phyloP scores from a whole-genome alignment of 2,329 filamentous ascomycete genomes.

The Cercospora zeae-maydis region DNA sequence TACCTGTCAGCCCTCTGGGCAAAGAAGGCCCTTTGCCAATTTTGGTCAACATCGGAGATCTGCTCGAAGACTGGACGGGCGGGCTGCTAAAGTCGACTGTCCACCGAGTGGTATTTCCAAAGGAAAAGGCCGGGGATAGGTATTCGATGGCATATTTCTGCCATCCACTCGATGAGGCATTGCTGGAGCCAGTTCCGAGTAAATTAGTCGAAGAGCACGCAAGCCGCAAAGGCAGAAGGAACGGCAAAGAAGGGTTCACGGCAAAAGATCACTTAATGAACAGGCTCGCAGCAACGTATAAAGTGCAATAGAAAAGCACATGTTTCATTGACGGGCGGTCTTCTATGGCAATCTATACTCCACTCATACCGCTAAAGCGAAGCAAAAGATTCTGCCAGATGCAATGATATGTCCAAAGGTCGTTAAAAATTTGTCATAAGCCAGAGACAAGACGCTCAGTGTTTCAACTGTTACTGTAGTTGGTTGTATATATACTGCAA shows the following conservation, averaged over 20 bases:
- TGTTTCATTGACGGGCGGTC: background rate
- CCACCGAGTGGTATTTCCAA: conserved; percentile 76
- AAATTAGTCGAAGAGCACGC: conserved; percentile 43
- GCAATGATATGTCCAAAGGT: background rate
- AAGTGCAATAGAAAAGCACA: conserved; percentile 26
- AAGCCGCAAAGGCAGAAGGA: conserved; percentile 30
- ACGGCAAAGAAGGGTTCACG: conserved; percentile 47
- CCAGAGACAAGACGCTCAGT: background rate
- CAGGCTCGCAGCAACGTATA: conserved; percentile 58
- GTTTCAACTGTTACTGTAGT: background rate
- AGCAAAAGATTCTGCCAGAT: background rate
- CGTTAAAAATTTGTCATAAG: background rate
- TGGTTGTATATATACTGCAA: background rate
- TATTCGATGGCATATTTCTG: conserved; percentile 54
- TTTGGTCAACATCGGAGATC: conserved; percentile 67
- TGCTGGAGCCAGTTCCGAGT: conserved; percentile 56
- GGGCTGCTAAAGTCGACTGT: conserved; percentile 83
- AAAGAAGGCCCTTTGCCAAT: conserved; percentile 54
- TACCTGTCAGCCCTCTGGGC: conserved; percentile 43
- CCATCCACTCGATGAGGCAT: conserved; percentile 56
- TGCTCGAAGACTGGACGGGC: conserved; percentile 83
- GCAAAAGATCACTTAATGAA: conserved; percentile 57
- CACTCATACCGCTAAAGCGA: background rate
- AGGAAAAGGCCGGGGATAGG: conserved; percentile 31
- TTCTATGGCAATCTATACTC: background rate